These are phyloP conservation scores for Sporothrix humicola DNA, from an alignment of 2,329 filamentous ascomycete genomes.

Conservation along the genomic window DNA sequence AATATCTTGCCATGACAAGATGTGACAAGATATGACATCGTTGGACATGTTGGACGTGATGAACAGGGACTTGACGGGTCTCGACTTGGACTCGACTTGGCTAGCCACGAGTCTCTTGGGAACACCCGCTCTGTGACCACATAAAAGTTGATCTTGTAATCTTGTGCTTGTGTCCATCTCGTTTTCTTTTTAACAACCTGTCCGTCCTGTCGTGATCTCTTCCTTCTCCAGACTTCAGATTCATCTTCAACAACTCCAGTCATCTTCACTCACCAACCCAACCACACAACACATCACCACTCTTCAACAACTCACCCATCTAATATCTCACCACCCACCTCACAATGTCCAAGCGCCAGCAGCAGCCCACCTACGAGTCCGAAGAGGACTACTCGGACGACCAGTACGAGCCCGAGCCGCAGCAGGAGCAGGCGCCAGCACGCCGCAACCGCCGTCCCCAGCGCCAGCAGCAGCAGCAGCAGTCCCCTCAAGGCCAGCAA, in stretches of 20 bases:
- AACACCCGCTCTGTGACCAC: background rate
- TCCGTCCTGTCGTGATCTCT: slow-evolving; percentile 4
- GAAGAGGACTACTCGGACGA: slow-evolving; percentile 46
- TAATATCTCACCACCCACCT: no score
- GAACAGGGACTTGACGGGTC: background rate
- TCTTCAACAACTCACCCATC: no score
- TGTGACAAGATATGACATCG: background rate
- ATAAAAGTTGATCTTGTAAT: background rate
- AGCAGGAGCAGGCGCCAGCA: slow-evolving; percentile 39
- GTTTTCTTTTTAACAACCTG: slow-evolving; percentile 16
- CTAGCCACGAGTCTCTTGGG: background rate
- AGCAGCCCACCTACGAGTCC: slow-evolving; percentile 46
- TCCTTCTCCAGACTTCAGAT: background rate
- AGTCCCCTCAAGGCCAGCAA: slow-evolving; percentile 42
- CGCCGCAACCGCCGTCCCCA: slow-evolving; percentile 28
- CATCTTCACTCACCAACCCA: background rate
- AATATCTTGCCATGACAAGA: background rate
- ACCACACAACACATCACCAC: background rate
- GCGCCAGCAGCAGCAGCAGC: slow-evolving; percentile 40
- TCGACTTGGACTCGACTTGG: background rate
- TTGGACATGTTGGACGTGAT: background rate
- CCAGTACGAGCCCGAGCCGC: slow-evolving; percentile 37
- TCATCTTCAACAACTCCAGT: background rate
- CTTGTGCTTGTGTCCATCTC: background rate
- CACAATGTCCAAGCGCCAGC: slow-evolving; percentile 41